phyloP scores from a whole-genome alignment of 31 red algal genomes.

The Endocladia muricata region DNA sequence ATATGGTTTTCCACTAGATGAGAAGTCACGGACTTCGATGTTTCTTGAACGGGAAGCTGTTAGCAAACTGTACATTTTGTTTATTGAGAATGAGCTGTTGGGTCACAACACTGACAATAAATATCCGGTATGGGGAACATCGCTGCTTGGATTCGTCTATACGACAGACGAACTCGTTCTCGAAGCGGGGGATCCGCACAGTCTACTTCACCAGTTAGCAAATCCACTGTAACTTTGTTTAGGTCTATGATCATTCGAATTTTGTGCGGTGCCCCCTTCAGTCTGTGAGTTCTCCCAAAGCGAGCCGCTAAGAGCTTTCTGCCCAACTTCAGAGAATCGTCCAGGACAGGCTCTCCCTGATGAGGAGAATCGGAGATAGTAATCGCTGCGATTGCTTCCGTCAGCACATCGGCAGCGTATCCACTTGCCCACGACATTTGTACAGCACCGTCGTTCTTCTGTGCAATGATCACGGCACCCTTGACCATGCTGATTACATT shows the following conservation, averaged over 20 bases:
- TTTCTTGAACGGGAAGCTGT: too few relatives aligned
- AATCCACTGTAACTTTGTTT: slow-evolving; percentile 75
- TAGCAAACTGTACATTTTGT: background rate
- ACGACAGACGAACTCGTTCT: slow-evolving; percentile 81
- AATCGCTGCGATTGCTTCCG: slow-evolving; percentile 80
- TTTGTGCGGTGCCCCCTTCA: slow-evolving; percentile 54
- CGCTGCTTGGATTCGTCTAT: slow-evolving; percentile 83
- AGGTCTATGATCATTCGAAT: slow-evolving; percentile 76
- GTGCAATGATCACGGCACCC: slow-evolving; percentile 23
- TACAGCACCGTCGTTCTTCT: slow-evolving; percentile 37
- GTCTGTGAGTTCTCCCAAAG: slow-evolving; percentile 71
- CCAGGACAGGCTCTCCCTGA: slow-evolving; percentile 18
- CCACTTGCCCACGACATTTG: slow-evolving; percentile 88
- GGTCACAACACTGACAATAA: slow-evolving; percentile 84
- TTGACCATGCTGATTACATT: slow-evolving; percentile 54
- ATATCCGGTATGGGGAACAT: slow-evolving; percentile 97
- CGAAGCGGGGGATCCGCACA: slow-evolving; percentile 61
- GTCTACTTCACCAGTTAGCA: slow-evolving; percentile 80
- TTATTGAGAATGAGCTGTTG: slow-evolving; percentile 21
- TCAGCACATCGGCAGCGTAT: slow-evolving; percentile 87
- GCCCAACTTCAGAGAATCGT: slow-evolving; percentile 37
- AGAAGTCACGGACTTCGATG: too few relatives aligned
- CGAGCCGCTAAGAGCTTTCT: slow-evolving; percentile 69
- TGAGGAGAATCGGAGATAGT: slow-evolving; percentile 58
- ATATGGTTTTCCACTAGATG: too few relatives aligned